Base-by-base conservation (phyloP, 257 asterid genomes). In the Rhazya stricta region DNA sequence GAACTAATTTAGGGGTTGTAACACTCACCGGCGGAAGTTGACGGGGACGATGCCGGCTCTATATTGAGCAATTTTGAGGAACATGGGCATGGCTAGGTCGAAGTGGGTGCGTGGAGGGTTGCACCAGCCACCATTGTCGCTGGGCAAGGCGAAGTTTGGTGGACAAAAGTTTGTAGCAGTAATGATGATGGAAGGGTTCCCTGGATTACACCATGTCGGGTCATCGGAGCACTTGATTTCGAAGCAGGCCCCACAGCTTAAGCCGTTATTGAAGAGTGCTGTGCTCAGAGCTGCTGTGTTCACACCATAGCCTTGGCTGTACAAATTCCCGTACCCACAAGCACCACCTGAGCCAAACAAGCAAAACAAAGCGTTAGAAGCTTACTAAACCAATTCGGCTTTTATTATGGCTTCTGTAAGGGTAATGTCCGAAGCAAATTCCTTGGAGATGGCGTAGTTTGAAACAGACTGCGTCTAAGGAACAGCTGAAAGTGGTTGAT, bases 81-180 rank as follows among this genome's bases (percentile, higher is more conserved):
- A 91, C 96, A 91, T 88, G 1, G 97, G 97, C 94, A 89, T 85
- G 66, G 97, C 91, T 50, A 91, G 90, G 67, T 91, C 97, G 72
- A 91, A 91, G 75, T 91, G 97, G 16, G 90, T 71, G 37, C 96
- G 83, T 0, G 97, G 97, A 4, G 97, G 96, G 81, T 91, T 91
- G 70, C 97, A 91, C 97, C 97, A 91, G 5, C 97, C 96, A 16
- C 97, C 97, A 66, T 91, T 82, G 75, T 91, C 89, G 70, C 65
- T 91, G 37, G 97, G 89, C 61, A 83, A 77, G 34, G 92, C 94
- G 43, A 21, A 83, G 74, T 91, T 91, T 0, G 97, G 97, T 0
- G 97, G 97, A 83, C 97, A 91, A 81, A 91, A 89, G 62, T 91
- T 91, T 3, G 97, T 91, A 1, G 94, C 97, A 4, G 97, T 91